These are phyloP conservation scores for Beauveria sp. DNA, from an alignment of 2,329 filamentous ascomycete species.

Conservation along the genomic window DNA sequence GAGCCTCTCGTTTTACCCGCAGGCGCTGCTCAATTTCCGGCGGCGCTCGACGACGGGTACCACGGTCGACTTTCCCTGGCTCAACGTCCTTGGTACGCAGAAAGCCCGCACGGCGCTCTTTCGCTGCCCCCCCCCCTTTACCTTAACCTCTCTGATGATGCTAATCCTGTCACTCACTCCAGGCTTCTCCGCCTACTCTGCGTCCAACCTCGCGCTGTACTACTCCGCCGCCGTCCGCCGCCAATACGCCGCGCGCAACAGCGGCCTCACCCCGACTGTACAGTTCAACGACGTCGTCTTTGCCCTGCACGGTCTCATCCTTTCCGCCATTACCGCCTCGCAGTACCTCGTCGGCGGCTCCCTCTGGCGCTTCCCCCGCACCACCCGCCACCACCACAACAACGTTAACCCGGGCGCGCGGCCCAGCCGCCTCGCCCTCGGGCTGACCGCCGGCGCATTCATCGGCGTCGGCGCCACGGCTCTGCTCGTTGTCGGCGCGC, in stretches of 20 bases:
- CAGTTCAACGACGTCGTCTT: slow-evolving; percentile 87
- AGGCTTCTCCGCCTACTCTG: slow-evolving; percentile 69
- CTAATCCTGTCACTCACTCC: background rate
- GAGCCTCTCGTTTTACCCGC: slow-evolving; percentile 90
- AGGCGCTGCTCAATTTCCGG: slow-evolving; percentile 70
- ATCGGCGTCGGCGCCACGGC: slow-evolving; percentile 48
- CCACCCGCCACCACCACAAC: background rate
- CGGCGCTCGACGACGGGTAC: slow-evolving; percentile 75
- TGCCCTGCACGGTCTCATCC: slow-evolving; percentile 68
- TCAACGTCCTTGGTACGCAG: slow-evolving; percentile 54
- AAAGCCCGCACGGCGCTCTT: too few species aligned
- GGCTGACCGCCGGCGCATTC: slow-evolving; percentile 62
- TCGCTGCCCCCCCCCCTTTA: too few species aligned
- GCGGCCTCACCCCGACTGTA: slow-evolving; percentile 71
- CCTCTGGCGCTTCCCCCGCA: slow-evolving; percentile 64
- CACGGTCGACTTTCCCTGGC: slow-evolving; percentile 77
- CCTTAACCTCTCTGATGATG: background rate
- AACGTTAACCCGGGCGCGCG: slow-evolving; percentile 39
- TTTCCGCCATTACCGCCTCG: slow-evolving; percentile 65
- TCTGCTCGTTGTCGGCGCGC: slow-evolving; percentile 33
- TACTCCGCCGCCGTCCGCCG: slow-evolving; percentile 68
- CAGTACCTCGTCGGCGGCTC: slow-evolving; percentile 60
- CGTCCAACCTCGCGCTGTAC: slow-evolving; percentile 68
- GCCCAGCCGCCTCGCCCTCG: slow-evolving; percentile 54
- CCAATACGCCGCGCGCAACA: slow-evolving; percentile 78